Evolutionary conservation across 2,329 filamentous ascomycete genomes (phyloP).

Genomic region (Alternaria infectoria): DNA sequence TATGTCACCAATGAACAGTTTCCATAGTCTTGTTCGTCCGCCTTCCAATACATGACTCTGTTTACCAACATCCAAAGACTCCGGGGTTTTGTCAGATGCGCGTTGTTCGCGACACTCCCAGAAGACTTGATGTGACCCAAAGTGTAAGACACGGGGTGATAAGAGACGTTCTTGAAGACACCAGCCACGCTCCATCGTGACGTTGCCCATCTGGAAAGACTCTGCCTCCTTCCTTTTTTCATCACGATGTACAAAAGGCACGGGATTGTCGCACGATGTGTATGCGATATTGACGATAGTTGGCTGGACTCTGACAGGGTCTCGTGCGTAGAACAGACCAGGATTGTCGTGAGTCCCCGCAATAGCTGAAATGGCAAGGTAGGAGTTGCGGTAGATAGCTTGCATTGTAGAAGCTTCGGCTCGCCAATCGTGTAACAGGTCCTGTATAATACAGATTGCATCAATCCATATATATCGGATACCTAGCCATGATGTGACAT

Average conservation of each 20-base stretch:
- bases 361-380: not conserved
- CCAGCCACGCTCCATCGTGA: not conserved
- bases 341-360: not conserved
- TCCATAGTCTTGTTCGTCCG: not conserved
- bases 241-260: not conserved
- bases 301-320: not conserved
- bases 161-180: not conserved
- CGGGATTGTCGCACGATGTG: not conserved
- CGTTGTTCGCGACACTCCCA: not conserved
- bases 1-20: too few relatives aligned
- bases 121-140: not conserved
- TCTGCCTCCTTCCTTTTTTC: too few relatives aligned
- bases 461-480: not conserved
- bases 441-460: not conserved
- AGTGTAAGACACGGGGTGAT: not conserved
- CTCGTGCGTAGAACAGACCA: not conserved
- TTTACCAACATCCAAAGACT: too few relatives aligned
- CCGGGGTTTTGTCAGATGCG: not conserved
- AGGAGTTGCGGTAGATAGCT: not conserved
- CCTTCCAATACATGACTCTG: too few relatives aligned
- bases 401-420: not conserved
- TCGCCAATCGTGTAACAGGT: not conserved
- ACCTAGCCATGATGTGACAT: not conserved
- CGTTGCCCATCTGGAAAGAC: not conserved
- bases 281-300: not conserved